A percentile compares a stretch with the other conserved stretches of the same genome.
These are phyloP conservation scores for Melanomma pulvis-pyrius DNA, from an alignment of 495 filamentous ascomycete genomes.

Conservation along the genomic window DNA sequence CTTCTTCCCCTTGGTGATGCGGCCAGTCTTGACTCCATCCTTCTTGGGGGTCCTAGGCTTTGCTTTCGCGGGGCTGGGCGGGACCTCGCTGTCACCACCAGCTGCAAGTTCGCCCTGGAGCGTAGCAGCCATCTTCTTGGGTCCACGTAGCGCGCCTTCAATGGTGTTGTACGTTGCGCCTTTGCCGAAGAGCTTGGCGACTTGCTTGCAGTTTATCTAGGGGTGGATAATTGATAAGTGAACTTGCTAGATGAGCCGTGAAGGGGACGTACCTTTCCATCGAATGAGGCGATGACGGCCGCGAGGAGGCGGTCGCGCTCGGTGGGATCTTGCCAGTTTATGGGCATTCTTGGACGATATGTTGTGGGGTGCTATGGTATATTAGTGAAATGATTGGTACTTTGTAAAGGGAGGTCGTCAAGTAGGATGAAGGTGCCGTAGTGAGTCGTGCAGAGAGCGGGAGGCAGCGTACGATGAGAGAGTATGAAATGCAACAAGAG, in stretches of 20 bases:
- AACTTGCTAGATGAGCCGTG: background rate
- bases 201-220: conserved; percentile 32
- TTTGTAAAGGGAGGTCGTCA: background rate
- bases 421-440: too few relatives aligned
- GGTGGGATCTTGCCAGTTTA: conserved; percentile 28
- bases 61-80: background rate
- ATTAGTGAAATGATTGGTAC: background rate
- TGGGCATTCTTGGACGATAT: conserved; percentile 16
- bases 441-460: too few relatives aligned
- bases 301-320: conserved; percentile 30
- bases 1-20: conserved; percentile 28
- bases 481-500: too few relatives aligned
- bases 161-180: conserved; percentile 35
- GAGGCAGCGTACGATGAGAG: too few relatives aligned
- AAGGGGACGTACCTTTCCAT: conserved; percentile 14
- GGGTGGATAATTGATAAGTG: background rate
- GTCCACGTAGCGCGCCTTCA: conserved; percentile 18
- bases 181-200: conserved; percentile 31
- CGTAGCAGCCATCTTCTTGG: conserved; percentile 22
- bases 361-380: background rate
- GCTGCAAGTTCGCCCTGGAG: conserved; percentile 12
- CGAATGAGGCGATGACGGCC: conserved; percentile 25
- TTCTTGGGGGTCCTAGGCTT: conserved; percentile 6
- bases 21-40: conserved; percentile 21
- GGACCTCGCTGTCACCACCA: background rate